Evolutionary conservation across 176 grass and related monocot species (phyloP).

Genomic region (Poa annua): DNA sequence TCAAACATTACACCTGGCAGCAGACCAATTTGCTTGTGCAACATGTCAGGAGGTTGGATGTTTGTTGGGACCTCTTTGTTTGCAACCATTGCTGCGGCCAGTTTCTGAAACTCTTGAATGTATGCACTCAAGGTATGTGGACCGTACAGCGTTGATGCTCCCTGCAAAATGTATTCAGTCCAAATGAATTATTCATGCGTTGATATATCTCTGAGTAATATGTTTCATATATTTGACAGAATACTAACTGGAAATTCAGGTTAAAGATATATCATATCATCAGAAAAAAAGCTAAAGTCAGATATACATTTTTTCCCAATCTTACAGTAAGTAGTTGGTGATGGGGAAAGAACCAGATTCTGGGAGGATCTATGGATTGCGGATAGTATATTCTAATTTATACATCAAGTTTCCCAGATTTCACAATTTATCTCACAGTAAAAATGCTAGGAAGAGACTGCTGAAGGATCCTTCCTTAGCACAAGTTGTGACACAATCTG

Average conservation of each 20-base stretch:
- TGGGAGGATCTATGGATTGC: too few relatives aligned
- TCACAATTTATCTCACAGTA: too few relatives aligned
- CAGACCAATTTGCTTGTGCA: slow-evolving; percentile 84
- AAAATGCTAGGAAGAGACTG: neutral
- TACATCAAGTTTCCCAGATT: too few relatives aligned
- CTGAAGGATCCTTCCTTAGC: too few relatives aligned
- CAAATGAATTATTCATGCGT: slow-evolving; percentile 24
- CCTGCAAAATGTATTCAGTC: slow-evolving; percentile 47
- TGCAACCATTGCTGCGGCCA: slow-evolving; percentile 68
- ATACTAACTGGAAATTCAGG: neutral
- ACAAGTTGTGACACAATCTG: too few relatives aligned
- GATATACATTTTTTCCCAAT: neutral
- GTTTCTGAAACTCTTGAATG: slow-evolving; percentile 94
- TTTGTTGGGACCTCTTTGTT: slow-evolving; percentile 58
- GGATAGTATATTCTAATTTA: too few relatives aligned
- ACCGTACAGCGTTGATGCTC: slow-evolving; percentile 89
- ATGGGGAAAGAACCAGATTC: too few relatives aligned
- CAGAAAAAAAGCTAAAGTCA: neutral
- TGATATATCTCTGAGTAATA: neutral
- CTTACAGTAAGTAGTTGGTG: neutral
- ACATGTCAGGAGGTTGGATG: slow-evolving; percentile 73
- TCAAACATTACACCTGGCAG: slow-evolving; percentile 77
- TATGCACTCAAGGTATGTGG: slow-evolving; percentile 95
- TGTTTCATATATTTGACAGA: neutral
- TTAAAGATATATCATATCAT: slow-evolving; percentile 29